Evolutionary conservation across 495 filamentous ascomycete genomes (phyloP).

Genomic region (Darksidea phi): DNA sequence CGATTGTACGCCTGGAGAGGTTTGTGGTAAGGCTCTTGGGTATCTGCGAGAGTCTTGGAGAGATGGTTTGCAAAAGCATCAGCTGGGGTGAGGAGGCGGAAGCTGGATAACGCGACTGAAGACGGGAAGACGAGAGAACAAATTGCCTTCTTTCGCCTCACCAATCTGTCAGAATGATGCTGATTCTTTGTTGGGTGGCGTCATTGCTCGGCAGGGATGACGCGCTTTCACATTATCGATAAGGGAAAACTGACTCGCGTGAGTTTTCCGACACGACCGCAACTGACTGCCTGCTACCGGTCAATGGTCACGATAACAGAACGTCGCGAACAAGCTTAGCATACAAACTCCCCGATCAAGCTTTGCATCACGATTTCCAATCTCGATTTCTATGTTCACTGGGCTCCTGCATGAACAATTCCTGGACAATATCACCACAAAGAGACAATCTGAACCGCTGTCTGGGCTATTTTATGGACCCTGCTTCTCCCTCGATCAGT

Average conservation of each 20-base stretch:
- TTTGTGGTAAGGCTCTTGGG: neutral
- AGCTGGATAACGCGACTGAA: neutral
- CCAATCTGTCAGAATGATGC: slow-evolving; percentile 12
- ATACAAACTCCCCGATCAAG: neutral
- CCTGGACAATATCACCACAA: no score
- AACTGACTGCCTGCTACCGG: no score
- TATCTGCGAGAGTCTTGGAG: neutral
- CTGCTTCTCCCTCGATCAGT: slow-evolving; percentile 1
- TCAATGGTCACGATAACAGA: no score
- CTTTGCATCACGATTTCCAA: neutral
- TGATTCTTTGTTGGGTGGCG: neutral
- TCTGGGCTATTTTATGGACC: no score
- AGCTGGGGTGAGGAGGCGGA: slow-evolving; percentile 10
- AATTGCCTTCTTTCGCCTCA: neutral
- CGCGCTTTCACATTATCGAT: slow-evolving; percentile 25
- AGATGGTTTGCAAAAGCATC: slow-evolving; percentile 47
- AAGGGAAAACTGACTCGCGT: slow-evolving; percentile 16
- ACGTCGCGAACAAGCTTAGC: neutral
- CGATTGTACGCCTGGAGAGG: slow-evolving; percentile 26
- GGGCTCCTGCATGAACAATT: no score
- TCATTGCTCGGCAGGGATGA: slow-evolving; percentile 18
- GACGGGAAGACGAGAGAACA: neutral
- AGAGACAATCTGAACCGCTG: no score
- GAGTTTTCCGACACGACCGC: neutral
- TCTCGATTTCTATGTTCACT: no score